Evolutionary conservation across 768 basidiomycete species (phyloP), one percentile per base, ranked within the genome.

Genomic region (Agaricus blazei): DNA sequence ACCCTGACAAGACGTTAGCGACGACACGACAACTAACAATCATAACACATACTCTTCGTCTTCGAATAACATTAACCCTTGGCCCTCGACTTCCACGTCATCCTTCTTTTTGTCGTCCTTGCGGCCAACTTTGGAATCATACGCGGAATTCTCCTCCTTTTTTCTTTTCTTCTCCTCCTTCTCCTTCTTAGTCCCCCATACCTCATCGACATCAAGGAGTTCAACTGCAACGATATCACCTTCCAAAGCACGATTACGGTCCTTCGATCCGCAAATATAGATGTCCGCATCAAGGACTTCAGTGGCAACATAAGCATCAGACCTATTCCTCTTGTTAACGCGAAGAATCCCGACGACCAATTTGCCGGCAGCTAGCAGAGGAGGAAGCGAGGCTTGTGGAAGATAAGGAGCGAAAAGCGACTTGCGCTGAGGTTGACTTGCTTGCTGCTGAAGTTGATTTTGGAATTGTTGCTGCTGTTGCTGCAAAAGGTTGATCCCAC

Each of bases 91-190:
- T 69, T 99, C 97, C 29, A 99, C 96, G 65, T 98, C 97, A 64
- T 99, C 97, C 75, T 98, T 98, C 82, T 98, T 98, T 85, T 99
- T 99, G 76, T 98, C 96, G 65, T 94, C 92, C 73, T 92, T 94
- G 57, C 85, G 88, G 36, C 76, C 81, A 42, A 73, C 77, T 69
- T 87, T 91, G 53, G 87, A 67, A 65, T 98, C 96, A 69, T 94
- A 98, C 0, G 94, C 92, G 28, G 93, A 87, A 67, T 95, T 97
- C 74, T 98, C 97, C 74, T 98, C 97, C 82, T 99, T 99, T 76
- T 98, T 98, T 66, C 96, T 82, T 77, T 99, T 98, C 87, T 99
- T 99, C 77, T 98, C 97, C 70, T 98, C 97, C 75, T 99, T 99
- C 75, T 99, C 97, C 74, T 99, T 99, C 80, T 99, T 99, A 4